A percentile compares a stretch with the other conserved stretches of the same genome.
Conservation (phyloP, 306 rosid genomes). For the Nissolia schottii region DNA sequence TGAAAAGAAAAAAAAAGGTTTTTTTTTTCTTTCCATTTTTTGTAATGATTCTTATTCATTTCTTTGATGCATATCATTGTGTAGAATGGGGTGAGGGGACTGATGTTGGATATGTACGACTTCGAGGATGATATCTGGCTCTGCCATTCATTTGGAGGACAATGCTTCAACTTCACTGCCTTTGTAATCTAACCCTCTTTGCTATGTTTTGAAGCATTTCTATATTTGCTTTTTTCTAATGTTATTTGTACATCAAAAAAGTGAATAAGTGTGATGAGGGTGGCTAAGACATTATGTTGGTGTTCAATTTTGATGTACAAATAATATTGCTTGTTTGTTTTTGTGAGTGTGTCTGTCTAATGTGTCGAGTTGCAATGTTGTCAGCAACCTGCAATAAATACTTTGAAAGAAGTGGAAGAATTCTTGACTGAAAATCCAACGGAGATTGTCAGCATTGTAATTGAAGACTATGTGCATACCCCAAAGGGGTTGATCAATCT, state of each 20-base stretch:
- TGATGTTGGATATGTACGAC: slow-evolving; percentile 98
- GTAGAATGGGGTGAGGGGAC: slow-evolving; percentile 95
- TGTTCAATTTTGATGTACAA: no score
- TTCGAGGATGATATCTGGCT: slow-evolving; percentile 90
- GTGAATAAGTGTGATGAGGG: no score
- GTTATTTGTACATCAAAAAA: no score
- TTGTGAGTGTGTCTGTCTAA: slow-evolving; percentile 19
- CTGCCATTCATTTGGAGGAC: slow-evolving; percentile 88
- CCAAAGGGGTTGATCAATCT: slow-evolving; percentile 76
- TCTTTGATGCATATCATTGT: slow-evolving; percentile 23
- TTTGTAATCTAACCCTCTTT: slow-evolving; percentile 55
- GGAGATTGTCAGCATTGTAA: slow-evolving; percentile 80
- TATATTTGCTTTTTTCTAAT: neutral
- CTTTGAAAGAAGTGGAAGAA: slow-evolving; percentile 85
- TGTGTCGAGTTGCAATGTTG: slow-evolving; percentile 30
- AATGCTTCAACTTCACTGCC: slow-evolving; percentile 95
- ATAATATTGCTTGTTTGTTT: no score
- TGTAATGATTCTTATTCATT: slow-evolving; percentile 23
- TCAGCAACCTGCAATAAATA: slow-evolving; percentile 94
- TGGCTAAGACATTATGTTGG: no score
- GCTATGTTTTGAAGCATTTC: neutral
- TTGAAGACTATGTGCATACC: slow-evolving; percentile 86
- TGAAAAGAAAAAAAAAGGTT: neutral
- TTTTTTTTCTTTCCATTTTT: neutral
- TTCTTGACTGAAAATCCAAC: slow-evolving; percentile 70